Evolutionary conservation across 1,139 yeast genomes (phyloP), one percentile per base, ranked within the genome.

Genomic region (Candida labiduridarum): DNA sequence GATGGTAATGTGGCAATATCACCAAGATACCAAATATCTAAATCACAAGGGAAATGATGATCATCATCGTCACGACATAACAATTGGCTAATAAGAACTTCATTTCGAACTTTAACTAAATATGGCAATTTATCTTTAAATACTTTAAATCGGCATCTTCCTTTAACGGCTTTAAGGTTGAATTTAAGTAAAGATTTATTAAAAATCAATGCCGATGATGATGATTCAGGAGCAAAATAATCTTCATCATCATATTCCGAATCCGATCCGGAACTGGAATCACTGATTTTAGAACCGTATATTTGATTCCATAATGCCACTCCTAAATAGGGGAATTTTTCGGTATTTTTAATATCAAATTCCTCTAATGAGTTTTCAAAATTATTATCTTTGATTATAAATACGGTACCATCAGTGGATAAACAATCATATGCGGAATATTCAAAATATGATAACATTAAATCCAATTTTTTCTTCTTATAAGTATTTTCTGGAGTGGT

Each of bases 1-100:
- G 70, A 59, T 12, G 78, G 78, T 46, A 72, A 61, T 41, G 72
- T 68, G 31, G 77, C 76, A 51, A 73, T 62, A 57, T 73, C 78
- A 59, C 68, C 65, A 52, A 73, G 65, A 57, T 73, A 73, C 78
- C 78, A 73, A 50, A 72, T 65, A 41, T 52, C 48, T 14, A 52
- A 42, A 38, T 51, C 52, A 27, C 39, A 35, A 12, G 52, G 52
- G 27, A 48, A 48, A 40, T 50, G 52, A 43, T 48, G 47, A 22
- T 34, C 44, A 25, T 45, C 48, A 31, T 46, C 41, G 29, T 43
- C 36, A 36, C 49, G 48, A 39, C 51, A 43, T 40, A 49, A 49
- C 15, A 49, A 34, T 29, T 49, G 33, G 11, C 44, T 49, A 6
- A 49, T 49, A n/a, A 49, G 44, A 3, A 34, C 65, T 29, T 61